Base-by-base conservation (phyloP, 2,329 filamentous ascomycete genomes). In the Metarhizium album region DNA sequence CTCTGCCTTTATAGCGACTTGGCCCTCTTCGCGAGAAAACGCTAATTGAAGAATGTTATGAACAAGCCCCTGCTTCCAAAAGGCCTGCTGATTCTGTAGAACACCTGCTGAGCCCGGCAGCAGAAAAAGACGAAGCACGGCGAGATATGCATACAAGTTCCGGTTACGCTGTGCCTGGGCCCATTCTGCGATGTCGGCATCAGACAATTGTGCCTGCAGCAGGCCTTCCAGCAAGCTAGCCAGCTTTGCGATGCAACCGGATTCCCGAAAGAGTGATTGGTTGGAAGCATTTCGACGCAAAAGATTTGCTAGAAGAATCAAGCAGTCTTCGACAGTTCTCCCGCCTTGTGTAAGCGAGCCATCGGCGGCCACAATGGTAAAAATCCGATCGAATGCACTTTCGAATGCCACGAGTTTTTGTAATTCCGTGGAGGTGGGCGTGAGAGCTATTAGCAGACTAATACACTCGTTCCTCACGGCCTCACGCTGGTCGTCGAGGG, bases 331-430 rank as follows among this genome's bases (percentile, higher is more conserved):
- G 3, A 96, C 87, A 13, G 87, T 80, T 54, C 91, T 85, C 42
- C 87, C 89, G 16, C 93, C 93, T 59, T 94, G 84, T 4, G 76
- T 77, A 43, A 98, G 71, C 2, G 84, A 86, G 0, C 93, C 93
- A 60, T 98, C 93, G 1, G 76, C 73, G 57, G 84, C 79, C 49
- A 98, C 87, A 49, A 97, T 83, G 43, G 75, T 75, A 64, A 97
- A 96, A 24, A 94, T 73, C 42, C 85, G 83, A 54, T 93, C 89
- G 60, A 96, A 97, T 0, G 90, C 88, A 73, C 89, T 91, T 61
- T 96, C 90, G 58, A 96, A 97, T 0, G 90, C 93, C 23, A 97
- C 90, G 2, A 97, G 77, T 66, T 97, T 97, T 64, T 97, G 90
- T 48, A 98, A 79, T 60, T 97, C 90, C 42, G 84, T 72, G 8